A percentile compares a stretch with the other conserved stretches of the same genome.
Conservation (phyloP, 352 stramenopile genomes). For the Globisporangium cystogenes region DNA sequence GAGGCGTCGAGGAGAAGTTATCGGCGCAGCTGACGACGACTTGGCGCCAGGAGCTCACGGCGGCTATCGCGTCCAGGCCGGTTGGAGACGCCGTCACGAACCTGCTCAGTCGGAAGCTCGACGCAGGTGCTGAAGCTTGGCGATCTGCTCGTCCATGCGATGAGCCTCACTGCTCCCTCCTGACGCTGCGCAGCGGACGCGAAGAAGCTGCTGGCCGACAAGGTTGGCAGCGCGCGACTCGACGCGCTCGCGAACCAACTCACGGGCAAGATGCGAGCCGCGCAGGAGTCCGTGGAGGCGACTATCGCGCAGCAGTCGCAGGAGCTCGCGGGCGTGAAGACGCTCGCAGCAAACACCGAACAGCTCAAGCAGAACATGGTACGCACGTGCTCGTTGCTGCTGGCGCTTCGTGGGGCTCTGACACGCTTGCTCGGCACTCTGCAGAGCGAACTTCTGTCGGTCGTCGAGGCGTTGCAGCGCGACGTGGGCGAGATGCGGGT, state of each 20-base stretch:
- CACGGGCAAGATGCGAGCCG: conserved; percentile 19
- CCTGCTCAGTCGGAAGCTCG: conserved; percentile 35
- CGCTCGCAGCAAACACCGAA: conserved; percentile 17
- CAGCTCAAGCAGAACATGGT: conserved; percentile 46
- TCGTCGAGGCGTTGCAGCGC: conserved; percentile 39
- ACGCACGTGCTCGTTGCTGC: not conserved
- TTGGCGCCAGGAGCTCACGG: conserved; percentile 19
- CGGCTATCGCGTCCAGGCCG: conserved; percentile 16
- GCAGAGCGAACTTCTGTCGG: conserved; percentile 34
- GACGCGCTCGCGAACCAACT: conserved; percentile 30
- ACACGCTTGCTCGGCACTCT: not conserved
- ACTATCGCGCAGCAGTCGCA: conserved; percentile 20
- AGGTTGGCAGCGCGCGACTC: conserved; percentile 21
- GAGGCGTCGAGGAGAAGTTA: conserved; percentile 16
- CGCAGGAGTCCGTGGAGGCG: conserved; percentile 18
- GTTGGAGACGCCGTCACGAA: conserved; percentile 25
- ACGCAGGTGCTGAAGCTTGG: conserved; percentile 20
- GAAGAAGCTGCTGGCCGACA: conserved; percentile 33
- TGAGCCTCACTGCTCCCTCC: too few species aligned
- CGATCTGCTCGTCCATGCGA: too few species aligned
- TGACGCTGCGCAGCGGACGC: conserved; percentile 19
- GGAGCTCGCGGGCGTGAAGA: conserved; percentile 5
- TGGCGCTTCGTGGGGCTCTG: too few species aligned
- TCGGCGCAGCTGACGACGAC: conserved; percentile 13
- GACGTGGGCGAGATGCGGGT: conserved; percentile 23